Evolutionary conservation across 148 eudicot genomes (phyloP).

Genomic region (Nyssa sinensis): DNA sequence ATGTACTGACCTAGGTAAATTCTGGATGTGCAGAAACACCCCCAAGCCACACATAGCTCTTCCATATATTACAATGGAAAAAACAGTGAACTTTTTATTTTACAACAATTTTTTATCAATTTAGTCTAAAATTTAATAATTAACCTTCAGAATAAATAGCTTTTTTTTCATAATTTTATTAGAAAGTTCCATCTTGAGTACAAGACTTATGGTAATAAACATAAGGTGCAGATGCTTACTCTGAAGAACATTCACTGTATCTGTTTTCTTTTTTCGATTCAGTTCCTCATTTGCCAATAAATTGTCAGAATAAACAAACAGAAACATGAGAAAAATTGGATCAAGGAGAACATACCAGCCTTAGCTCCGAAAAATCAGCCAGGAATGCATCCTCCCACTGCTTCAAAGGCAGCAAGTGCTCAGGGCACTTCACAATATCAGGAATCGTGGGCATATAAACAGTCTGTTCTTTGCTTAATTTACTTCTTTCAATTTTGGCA

Average conservation of each 20-base stretch:
- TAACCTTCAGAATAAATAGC: too few relatives aligned
- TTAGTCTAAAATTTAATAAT: too few relatives aligned
- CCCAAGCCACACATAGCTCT: too few relatives aligned
- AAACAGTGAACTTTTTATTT: not conserved
- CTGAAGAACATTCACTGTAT: too few relatives aligned
- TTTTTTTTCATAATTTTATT: too few relatives aligned
- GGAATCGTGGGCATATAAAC: conserved; percentile 89
- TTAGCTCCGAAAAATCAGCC: conserved; percentile 68
- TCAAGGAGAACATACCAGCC: conserved; percentile 48
- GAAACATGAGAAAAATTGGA: not conserved
- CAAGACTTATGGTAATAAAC: too few relatives aligned
- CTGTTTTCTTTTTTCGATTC: not conserved
- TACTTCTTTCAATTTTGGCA: conserved; percentile 55
- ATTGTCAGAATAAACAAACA: not conserved
- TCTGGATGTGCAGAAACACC: too few relatives aligned
- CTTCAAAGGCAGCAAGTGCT: conserved; percentile 60
- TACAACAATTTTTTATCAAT: too few relatives aligned
- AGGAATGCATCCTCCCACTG: conserved; percentile 84
- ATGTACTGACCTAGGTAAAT: too few relatives aligned
- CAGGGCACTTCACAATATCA: conserved; percentile 72
- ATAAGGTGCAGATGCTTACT: too few relatives aligned
- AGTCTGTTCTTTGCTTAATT: conserved; percentile 61
- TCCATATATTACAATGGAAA: not conserved
- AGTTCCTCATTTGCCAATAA: not conserved
- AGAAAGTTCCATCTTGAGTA: too few relatives aligned